phyloP scores from a whole-genome alignment of 2,329 filamentous ascomycete species.

The Penicillium verrucosum region DNA sequence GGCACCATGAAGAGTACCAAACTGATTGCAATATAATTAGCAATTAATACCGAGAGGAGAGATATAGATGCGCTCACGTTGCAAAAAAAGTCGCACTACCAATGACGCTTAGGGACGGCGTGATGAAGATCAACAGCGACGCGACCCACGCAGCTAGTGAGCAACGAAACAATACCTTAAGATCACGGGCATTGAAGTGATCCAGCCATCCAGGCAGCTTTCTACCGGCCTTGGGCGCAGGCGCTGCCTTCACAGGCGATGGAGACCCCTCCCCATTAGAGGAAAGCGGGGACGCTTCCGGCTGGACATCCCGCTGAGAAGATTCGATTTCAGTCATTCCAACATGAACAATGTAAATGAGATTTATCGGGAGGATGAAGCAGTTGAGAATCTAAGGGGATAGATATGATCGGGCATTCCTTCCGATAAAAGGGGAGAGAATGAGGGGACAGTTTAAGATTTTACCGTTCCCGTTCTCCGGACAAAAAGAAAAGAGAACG shows the following conservation, averaged over 20 bases:
- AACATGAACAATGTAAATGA: neutral
- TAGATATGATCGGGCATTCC: neutral
- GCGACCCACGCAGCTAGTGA: slow-evolving; percentile 48
- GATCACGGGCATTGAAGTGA: slow-evolving; percentile 49
- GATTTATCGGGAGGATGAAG: neutral
- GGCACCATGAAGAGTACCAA: slow-evolving; percentile 47
- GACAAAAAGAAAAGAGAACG: neutral
- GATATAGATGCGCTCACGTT: slow-evolving; percentile 18
- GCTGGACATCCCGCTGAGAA: slow-evolving; percentile 8
- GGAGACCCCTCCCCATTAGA: slow-evolving; percentile 7
- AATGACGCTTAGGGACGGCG: slow-evolving; percentile 40
- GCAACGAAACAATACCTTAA: slow-evolving; percentile 50
- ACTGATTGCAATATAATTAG: slow-evolving; percentile 16
- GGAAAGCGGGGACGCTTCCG: slow-evolving; percentile 2
- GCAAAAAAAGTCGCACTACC: slow-evolving; percentile 49
- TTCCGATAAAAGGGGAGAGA: neutral
- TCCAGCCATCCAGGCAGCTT: slow-evolving; percentile 33
- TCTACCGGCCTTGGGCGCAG: slow-evolving; percentile 6
- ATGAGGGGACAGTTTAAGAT: slow-evolving; percentile 2
- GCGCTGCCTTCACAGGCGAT: slow-evolving; percentile 2
- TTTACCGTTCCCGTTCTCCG: neutral
- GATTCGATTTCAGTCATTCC: slow-evolving; percentile 3
- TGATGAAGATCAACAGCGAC: slow-evolving; percentile 48
- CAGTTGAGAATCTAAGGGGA: neutral
- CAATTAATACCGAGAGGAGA: slow-evolving; percentile 1